phyloP scores from a whole-genome alignment of 768 basidiomycete genomes.

The Pisolithus tinctorius region DNA sequence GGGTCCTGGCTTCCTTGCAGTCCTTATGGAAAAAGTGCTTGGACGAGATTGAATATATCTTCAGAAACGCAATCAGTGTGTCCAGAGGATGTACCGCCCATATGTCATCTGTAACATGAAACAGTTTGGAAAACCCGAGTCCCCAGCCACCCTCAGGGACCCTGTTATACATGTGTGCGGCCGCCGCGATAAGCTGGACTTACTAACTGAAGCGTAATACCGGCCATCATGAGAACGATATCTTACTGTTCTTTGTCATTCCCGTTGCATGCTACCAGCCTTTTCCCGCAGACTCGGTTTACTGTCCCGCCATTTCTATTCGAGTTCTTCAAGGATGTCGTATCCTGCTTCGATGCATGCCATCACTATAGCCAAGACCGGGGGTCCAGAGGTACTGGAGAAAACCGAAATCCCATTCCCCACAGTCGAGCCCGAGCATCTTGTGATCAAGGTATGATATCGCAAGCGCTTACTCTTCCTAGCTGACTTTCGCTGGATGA shows the following conservation, averaged over 20 bases:
- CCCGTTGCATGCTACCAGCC: background rate
- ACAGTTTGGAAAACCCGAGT: too few species aligned
- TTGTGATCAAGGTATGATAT: conserved; percentile 36
- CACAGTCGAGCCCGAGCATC: conserved; percentile 48
- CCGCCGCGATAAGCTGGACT: background rate
- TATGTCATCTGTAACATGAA: too few species aligned
- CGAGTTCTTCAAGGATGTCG: conserved; percentile 34
- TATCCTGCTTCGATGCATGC: conserved; percentile 61
- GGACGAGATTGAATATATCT: too few species aligned
- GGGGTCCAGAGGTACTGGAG: conserved; percentile 72
- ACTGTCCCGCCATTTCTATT: conserved; percentile 26
- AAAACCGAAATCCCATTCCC: conserved; percentile 66
- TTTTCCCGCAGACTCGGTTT: conserved; percentile 16
- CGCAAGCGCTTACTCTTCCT: background rate
- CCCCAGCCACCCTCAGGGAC: too few species aligned
- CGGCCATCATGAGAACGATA: too few species aligned
- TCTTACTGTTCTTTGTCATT: too few species aligned
- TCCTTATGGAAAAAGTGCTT: too few species aligned
- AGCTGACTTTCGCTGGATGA: background rate
- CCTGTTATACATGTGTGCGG: background rate
- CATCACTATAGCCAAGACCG: conserved; percentile 64
- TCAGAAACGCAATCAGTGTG: too few species aligned
- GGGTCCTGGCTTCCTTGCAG: too few species aligned
- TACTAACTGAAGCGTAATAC: background rate
- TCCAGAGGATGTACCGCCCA: too few species aligned